Percentiles rank a stretch among this genome's conserved stretches.
Evolutionary conservation across 345 rosid genomes (phyloP).

Genomic region (Rhodomyrtus tomentosa): DNA sequence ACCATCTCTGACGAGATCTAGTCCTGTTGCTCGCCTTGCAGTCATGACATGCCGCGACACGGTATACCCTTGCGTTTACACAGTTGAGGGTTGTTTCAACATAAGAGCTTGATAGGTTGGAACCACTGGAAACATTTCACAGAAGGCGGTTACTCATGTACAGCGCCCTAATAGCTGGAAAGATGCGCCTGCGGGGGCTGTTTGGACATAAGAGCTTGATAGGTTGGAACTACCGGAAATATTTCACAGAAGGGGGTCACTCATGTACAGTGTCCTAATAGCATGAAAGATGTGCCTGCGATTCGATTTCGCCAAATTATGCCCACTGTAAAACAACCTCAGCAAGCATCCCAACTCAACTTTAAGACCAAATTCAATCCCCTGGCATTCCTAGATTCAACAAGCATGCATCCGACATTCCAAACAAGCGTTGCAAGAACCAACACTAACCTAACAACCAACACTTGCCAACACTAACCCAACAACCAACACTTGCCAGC

Average conservation of each 20-base stretch:
- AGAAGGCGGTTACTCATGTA: neutral
- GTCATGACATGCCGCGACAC: neutral
- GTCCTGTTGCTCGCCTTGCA: rapidly evolving
- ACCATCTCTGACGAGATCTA: rapidly evolving
- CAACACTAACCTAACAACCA: neutral
- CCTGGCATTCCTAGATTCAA: neutral
- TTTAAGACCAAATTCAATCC: neutral
- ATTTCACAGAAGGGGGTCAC: neutral
- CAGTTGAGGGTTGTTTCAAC: neutral
- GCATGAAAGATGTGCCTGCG: rapidly evolving
- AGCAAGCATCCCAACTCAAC: neutral
- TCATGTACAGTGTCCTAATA: neutral
- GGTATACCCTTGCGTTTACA: neutral
- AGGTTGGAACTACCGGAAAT: rapidly evolving
- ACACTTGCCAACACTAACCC: neutral
- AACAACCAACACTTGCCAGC: neutral
- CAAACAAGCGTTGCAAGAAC: neutral
- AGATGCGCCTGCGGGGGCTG: neutral
- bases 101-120: neutral
- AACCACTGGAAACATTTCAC: rapidly evolving
- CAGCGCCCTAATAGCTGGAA: neutral
- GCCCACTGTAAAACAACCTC: neutral
- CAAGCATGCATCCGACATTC: neutral
- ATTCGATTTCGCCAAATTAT: neutral
- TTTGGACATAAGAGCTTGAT: neutral